Percentiles rank a stretch among this genome's conserved stretches.
Evolutionary conservation across 2,329 filamentous ascomycete species (phyloP).

Genomic region (Zymoseptoria pseudotritici): DNA sequence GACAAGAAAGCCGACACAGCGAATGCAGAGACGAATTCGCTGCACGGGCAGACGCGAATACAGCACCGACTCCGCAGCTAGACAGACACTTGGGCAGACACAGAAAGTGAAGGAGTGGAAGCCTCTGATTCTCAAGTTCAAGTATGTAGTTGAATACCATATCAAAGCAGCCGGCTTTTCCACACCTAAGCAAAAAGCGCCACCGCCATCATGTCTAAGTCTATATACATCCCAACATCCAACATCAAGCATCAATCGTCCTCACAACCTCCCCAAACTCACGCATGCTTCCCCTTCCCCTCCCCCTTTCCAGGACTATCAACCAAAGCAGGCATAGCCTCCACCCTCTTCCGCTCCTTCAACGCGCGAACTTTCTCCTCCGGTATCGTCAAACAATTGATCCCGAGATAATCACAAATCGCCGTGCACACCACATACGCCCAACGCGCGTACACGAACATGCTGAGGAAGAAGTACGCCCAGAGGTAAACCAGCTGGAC

Average conservation of each 20-base stretch:
- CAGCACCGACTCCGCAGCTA: too few relatives aligned
- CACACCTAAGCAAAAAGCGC: too few relatives aligned
- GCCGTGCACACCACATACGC: slow-evolving; percentile 81
- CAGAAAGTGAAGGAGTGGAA: too few relatives aligned
- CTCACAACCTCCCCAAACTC: neutral
- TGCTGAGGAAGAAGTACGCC: slow-evolving; percentile 73
- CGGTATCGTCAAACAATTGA: slow-evolving; percentile 84
- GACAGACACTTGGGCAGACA: too few relatives aligned
- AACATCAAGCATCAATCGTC: neutral
- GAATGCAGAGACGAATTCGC: too few relatives aligned
- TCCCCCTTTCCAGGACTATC: neutral
- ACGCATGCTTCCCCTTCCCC: neutral
- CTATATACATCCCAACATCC: neutral
- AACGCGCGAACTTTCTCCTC: slow-evolving; percentile 29
- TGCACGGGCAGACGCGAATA: too few relatives aligned
- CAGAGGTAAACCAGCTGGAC: slow-evolving; percentile 76
- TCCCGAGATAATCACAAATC: slow-evolving; percentile 87
- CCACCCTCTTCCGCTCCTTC: slow-evolving; percentile 17
- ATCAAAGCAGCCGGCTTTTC: too few relatives aligned
- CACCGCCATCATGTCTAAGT: neutral
- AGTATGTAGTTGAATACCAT: too few relatives aligned
- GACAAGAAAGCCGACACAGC: neutral
- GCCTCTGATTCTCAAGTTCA: too few relatives aligned
- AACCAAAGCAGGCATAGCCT: neutral
- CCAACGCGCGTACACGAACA: slow-evolving; percentile 87